A percentile compares a stretch with the other conserved stretches of the same genome.
Evolutionary conservation across 1,139 yeast species (phyloP).

Genomic region (Arxiozyma slooffiae): DNA sequence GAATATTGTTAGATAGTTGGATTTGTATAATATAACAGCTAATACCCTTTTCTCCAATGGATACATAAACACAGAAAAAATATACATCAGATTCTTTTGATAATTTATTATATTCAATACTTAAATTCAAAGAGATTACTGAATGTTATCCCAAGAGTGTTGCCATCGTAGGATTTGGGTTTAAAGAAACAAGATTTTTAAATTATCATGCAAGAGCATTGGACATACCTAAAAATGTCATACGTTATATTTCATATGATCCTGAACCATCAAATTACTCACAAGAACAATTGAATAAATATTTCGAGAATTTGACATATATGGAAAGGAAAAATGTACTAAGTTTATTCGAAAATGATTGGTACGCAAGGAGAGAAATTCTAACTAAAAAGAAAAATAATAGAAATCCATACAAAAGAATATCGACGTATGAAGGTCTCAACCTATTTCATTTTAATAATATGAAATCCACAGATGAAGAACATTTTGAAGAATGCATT

Average conservation of each 20-base stretch:
- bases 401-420: conserved; percentile 54
- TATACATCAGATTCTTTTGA: conserved; percentile 77
- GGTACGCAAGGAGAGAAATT: conserved; percentile 44
- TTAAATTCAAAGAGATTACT: conserved; percentile 44
- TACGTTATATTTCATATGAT: conserved; percentile 49
- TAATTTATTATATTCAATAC: conserved; percentile 56
- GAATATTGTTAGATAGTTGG: conserved; percentile 4
- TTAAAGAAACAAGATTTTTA: conserved; percentile 53
- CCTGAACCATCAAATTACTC: conserved; percentile 39
- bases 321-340: conserved; percentile 51
- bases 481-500: conserved; percentile 15
- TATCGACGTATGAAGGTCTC: conserved; percentile 35
- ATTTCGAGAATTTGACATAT: conserved; percentile 35
- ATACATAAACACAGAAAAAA: conserved; percentile 41
- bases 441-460: conserved; percentile 19
- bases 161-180: conserved; percentile 63
- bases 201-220: conserved; percentile 41
- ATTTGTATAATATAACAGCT: conserved; percentile 6
- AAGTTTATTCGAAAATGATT: conserved; percentile 46
- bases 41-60: conserved; percentile 11
- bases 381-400: conserved; percentile 19
- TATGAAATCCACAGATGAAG: conserved; percentile 11
- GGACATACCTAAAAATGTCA: conserved; percentile 16
- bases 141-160: conserved; percentile 42
- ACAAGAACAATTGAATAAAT: conserved; percentile 17